Base-by-base conservation (phyloP, 148 eudicot species). In the Cornus florida region DNA sequence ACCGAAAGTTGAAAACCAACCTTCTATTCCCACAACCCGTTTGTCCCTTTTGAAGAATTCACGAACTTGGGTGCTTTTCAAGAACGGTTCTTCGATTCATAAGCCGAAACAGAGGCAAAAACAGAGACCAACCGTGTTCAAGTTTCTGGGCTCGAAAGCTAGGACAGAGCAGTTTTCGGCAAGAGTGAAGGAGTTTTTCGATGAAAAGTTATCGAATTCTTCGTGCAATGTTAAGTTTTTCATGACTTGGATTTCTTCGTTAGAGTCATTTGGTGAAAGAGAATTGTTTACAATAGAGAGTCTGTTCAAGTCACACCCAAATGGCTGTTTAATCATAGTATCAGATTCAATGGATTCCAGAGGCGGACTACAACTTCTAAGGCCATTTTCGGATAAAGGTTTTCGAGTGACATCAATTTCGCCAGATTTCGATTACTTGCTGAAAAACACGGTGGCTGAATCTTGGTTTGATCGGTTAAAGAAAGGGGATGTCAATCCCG, bases 241-340 rank as follows among this genome's bases (percentile, higher is more conserved):
- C 85, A 93, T 95, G 97, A 93, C 95, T 70, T 95, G 97, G 98
- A 95, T 95, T 72, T 92, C 97, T 28, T 81, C 92, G 10, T 50
- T 86, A 3, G 70, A 90, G 17, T 81, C 89, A 20, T 91, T 95
- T 68, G 86, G 91, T n/a, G 82, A 81, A 1, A 83, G 95, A 17
- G 97, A 93, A 71, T 20, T 82, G 41, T 81, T 93, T 66, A 59
- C 86, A 28, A 69, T 95, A 5, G 88, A 95, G 70, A 91, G 92
- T 59, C 81, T 95, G 43, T 95, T 95, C 73, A 95, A 91, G 68
- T 82, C 86, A 4, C 90, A 95, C 71, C 91, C 91, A 35, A 80
- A 87, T 64, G 93, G 92, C 0, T 95, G 98, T 72, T 84, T 95
- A 79, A 41, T 93, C 75, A 91, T 95, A 22, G 86, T 90, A 0